phyloP scores from a whole-genome alignment of 495 filamentous ascomycete species.

The Clavariopsis aquatica region DNA sequence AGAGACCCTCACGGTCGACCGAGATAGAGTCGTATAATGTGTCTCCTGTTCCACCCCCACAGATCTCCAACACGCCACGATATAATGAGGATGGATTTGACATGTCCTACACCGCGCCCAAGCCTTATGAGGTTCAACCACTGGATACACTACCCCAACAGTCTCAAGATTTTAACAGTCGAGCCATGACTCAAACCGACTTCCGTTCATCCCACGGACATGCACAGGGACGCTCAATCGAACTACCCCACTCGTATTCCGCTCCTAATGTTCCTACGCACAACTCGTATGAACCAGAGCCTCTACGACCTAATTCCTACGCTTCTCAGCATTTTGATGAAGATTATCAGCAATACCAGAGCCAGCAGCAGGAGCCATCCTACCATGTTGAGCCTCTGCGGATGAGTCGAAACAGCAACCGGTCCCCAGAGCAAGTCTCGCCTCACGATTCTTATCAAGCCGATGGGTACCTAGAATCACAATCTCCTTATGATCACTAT shows the following conservation, averaged over 20 bases:
- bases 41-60: slow-evolving; percentile 4
- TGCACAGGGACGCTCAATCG: slow-evolving; percentile 12
- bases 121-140: slow-evolving; percentile 34
- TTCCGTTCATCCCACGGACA: slow-evolving; percentile 21
- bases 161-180: slow-evolving; percentile 6
- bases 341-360: slow-evolving; percentile 3
- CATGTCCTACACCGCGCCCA: slow-evolving; percentile 33
- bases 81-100: slow-evolving; percentile 26
- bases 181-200: slow-evolving; percentile 27
- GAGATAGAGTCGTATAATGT: slow-evolving; percentile 17
- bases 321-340: background rate
- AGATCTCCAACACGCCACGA: slow-evolving; percentile 1
- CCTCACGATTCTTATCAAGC: slow-evolving; percentile 23
- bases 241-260: slow-evolving; percentile 41
- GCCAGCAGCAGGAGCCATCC: slow-evolving; percentile 14
- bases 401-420: slow-evolving; percentile 11
- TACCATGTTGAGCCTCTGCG: slow-evolving; percentile 35
- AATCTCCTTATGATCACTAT: slow-evolving; percentile 24
- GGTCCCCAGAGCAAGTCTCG: slow-evolving; percentile 4
- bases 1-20: background rate
- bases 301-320: slow-evolving; percentile 1
- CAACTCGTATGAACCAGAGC: slow-evolving; percentile 14
- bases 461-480: slow-evolving; percentile 24
- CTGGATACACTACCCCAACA: slow-evolving; percentile 25
- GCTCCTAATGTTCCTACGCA: slow-evolving; percentile 33